These are phyloP conservation scores for Saccharum officinarum DNA, from an alignment of 176 grass and related monocot genomes.

Conservation along the genomic window DNA sequence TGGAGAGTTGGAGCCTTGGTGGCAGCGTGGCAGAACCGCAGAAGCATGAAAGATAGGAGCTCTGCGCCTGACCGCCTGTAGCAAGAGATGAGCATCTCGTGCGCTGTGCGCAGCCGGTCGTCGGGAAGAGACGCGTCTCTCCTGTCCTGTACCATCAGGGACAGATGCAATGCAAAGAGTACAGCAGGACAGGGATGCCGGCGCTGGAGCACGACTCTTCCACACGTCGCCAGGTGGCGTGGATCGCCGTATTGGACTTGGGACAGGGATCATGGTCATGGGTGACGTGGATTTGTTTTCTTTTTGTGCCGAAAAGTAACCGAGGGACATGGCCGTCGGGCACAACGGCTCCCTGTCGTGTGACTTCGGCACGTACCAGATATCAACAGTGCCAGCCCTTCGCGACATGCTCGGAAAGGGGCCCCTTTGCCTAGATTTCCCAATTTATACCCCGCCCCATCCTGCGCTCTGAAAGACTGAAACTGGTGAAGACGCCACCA, in stretches of 20 bases:
- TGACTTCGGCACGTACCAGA: not conserved
- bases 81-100: not conserved
- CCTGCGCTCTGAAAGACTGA: not conserved
- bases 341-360: not conserved
- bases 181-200: not conserved
- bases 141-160: not conserved
- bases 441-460: conserved; percentile 35
- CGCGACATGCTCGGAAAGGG: not conserved
- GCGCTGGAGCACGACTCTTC: not conserved
- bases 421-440: conserved; percentile 17
- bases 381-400: not conserved
- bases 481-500: conserved; percentile 17
- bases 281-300: too few relatives aligned
- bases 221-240: not conserved
- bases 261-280: not conserved
- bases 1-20: not conserved
- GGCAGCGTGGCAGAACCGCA: too few relatives aligned
- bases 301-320: too few relatives aligned
- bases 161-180: not conserved
- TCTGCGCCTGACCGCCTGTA: not conserved
- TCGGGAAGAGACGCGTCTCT: not conserved
- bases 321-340: not conserved
- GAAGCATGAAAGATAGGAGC: not conserved
- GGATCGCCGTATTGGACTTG: not conserved
- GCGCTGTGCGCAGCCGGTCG: not conserved